Conservation (phyloP, 1,284 basidiomycete species). For the Coriolopsis trogii region DNA sequence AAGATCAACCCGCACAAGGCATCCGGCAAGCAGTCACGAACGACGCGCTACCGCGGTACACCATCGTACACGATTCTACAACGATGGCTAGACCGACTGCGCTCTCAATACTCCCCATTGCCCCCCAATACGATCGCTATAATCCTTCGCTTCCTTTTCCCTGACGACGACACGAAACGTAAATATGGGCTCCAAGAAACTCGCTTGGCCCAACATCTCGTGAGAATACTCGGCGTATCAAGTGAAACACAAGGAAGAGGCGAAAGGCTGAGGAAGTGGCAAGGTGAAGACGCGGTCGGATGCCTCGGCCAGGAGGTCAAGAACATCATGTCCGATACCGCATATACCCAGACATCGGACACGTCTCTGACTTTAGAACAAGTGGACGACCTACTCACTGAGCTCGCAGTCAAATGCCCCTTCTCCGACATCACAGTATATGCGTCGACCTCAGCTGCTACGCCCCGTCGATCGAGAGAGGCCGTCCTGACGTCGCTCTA, state of each 20-base stretch:
- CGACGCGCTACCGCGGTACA: constrained; percentile 4
- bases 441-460: constrained; percentile 21
- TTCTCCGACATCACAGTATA: constrained; percentile 57
- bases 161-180: constrained; percentile 71
- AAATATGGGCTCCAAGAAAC: constrained; percentile 78
- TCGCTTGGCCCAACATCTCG: constrained; percentile 58
- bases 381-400: constrained; percentile 68
- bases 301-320: constrained; percentile 74
- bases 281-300: constrained; percentile 50
- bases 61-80: constrained; percentile 37
- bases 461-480: constrained; percentile 36
- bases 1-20: constrained; percentile 18
- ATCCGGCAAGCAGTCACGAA: constrained; percentile 13
- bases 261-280: constrained; percentile 51
- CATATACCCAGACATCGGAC: constrained; percentile 23
- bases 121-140: constrained; percentile 50
- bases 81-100: constrained; percentile 51
- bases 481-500: constrained; percentile 59
- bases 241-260: constrained; percentile 29
- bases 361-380: constrained; percentile 46
- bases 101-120: constrained; percentile 45
- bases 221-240: constrained; percentile 50
- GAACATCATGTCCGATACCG: constrained; percentile 41
- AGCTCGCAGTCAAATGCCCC: constrained; percentile 67
- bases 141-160: constrained; percentile 79